Evolutionary conservation across 169 alveolate genomes (phyloP), one percentile per base, ranked within the genome.

Genomic region (Plasmodium sp.): DNA sequence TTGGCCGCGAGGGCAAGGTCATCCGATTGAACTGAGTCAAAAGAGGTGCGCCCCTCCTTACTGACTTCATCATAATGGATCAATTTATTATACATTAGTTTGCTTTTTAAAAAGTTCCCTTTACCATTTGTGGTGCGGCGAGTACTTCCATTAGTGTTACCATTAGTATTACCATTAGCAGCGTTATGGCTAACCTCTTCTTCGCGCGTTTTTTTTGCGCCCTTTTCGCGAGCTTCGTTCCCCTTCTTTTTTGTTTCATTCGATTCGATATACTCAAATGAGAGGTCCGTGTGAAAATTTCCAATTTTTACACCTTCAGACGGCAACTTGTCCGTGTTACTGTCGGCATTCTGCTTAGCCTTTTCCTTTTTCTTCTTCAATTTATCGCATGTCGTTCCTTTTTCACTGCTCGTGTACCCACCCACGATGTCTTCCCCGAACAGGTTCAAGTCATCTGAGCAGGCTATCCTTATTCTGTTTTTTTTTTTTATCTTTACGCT

Each of bases 401-500:
- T 74, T 31, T 85, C 93, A 54, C 93, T 85, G 33, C 93, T 85
- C 33, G 93, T 85, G 36, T 85, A 85, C n/a, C 93, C 75, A 16
- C 93, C 93, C 43, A 85, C 85, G 16, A 85, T 85, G 34, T 75
- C 33, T 5, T 41, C 93, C 51, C 43, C 45, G 80, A 85, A 71
- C 41, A 79, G 41, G n/a, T 41, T 56, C 67, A 85, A 51, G 22
- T 85, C 93, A 33, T 85, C 71, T 3, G 93, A 85, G 48, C 56
- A 5, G 14, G 83, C 22, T 54, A 27, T 27, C 34, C 48, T 85
- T 79, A 75, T 85, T 75, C 67, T 74, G 71, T 48, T 75, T 7
- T 36, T 85, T 9, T 48, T 85, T 56, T 85, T 85, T 31, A 79
- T 51, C 16, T 75, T 34, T 5, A 27, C 22, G 43, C 81, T 85